These are phyloP conservation scores for Cryoendolithus antarcticus DNA, from an alignment of 2,329 filamentous ascomycete genomes.

Conservation along the genomic window DNA sequence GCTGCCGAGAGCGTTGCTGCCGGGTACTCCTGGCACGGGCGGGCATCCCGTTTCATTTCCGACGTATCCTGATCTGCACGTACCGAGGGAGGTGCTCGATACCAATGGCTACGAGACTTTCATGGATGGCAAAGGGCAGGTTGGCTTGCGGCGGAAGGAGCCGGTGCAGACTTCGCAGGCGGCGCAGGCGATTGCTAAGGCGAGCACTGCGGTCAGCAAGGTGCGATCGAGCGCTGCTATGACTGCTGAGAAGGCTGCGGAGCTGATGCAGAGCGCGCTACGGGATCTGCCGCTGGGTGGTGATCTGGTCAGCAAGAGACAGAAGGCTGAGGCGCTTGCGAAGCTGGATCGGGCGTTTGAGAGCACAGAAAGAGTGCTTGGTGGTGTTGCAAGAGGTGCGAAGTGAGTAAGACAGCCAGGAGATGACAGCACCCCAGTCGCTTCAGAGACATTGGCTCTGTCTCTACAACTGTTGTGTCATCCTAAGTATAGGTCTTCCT, in stretches of 20 bases:
- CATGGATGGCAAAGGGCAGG: constrained; percentile 36
- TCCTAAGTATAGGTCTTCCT: too few species aligned
- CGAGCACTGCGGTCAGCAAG: neutral
- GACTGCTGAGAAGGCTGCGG: constrained; percentile 30
- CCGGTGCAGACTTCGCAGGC: constrained; percentile 2
- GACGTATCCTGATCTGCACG: constrained; percentile 11
- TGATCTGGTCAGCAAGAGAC: constrained; percentile 25
- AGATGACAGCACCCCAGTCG: too few species aligned
- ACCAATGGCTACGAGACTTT: constrained; percentile 39
- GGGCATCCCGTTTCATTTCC: constrained; percentile 2
- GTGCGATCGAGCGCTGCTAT: constrained; percentile 14
- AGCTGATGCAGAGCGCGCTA: constrained; percentile 36
- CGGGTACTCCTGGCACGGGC: constrained; percentile 1
- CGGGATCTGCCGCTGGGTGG: constrained; percentile 31
- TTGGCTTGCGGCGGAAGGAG: constrained; percentile 33
- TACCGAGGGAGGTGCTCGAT: constrained; percentile 36
- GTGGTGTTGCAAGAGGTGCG: constrained; percentile 1
- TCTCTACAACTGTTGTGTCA: too few species aligned
- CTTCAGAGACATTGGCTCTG: too few species aligned
- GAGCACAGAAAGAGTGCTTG: constrained; percentile 15
- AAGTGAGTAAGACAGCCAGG: too few species aligned
- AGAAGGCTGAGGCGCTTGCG: constrained; percentile 31
- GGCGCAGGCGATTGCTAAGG: neutral
- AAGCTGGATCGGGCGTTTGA: constrained; percentile 30
- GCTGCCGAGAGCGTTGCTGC: too few species aligned